Conservation (phyloP, 768 basidiomycete genomes). For the Psilocybe subaeruginosa region DNA sequence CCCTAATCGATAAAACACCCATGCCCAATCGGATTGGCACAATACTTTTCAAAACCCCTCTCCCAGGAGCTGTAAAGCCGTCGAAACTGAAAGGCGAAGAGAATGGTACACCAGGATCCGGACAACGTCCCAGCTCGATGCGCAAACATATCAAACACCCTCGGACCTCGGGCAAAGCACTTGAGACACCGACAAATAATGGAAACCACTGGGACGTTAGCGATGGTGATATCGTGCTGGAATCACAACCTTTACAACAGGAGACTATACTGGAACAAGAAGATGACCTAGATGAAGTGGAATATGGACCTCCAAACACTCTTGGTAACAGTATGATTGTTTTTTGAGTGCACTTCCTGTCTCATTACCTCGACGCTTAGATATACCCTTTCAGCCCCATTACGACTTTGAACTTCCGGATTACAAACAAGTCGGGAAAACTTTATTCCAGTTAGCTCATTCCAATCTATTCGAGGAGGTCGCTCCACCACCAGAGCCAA, state of each 20-base stretch:
- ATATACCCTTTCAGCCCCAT: conserved; percentile 44
- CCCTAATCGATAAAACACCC: conserved; percentile 77
- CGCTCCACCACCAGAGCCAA: conserved; percentile 29
- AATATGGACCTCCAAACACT: conserved; percentile 56
- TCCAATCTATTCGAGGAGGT: conserved; percentile 34
- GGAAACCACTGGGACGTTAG: conserved; percentile 81
- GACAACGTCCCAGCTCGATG: conserved; percentile 67
- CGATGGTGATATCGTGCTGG: conserved; percentile 44
- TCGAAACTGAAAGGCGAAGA: conserved; percentile 20
- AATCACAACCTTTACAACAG: conserved; percentile 25
- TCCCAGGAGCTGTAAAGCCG: conserved; percentile 36
- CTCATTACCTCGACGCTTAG: conserved; percentile 23
- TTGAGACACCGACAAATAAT: conserved; percentile 68
- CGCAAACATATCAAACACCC: conserved; percentile 66
- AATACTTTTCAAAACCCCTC: conserved; percentile 36
- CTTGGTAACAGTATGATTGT: conserved; percentile 28
- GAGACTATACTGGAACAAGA: conserved; percentile 30
- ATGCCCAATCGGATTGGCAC: conserved; percentile 61
- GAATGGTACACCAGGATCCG: conserved; percentile 38
- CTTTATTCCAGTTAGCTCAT: conserved; percentile 36
- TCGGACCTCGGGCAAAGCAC: conserved; percentile 48
- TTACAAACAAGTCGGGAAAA: conserved; percentile 43
- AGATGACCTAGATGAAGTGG: conserved; percentile 48
- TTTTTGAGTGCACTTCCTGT: neutral
- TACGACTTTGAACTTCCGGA: conserved; percentile 49